These are phyloP conservation scores for Priceomyces carsonii DNA, from an alignment of 805 yeast species.

Conservation along the genomic window DNA sequence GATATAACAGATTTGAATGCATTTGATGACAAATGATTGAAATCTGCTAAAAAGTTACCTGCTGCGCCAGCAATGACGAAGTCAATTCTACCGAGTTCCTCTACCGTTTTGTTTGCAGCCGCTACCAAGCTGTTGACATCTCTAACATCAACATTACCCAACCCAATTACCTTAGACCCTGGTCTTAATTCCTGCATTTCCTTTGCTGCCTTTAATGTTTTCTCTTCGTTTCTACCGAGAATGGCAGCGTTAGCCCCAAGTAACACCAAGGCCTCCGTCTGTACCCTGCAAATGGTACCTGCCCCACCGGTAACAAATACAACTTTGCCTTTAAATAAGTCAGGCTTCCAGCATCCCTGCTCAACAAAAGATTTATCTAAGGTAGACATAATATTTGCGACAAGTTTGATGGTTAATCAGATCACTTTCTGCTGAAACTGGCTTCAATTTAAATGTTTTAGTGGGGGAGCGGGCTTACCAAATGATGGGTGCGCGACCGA, in stretches of 20 bases:
- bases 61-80: slow-evolving; percentile 95
- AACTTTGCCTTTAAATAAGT: slow-evolving; percentile 78
- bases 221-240: slow-evolving; percentile 71
- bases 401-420: no score
- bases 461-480: no score
- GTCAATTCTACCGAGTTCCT: slow-evolving; percentile 75
- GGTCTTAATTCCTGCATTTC: slow-evolving; percentile 60
- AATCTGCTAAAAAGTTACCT: slow-evolving; percentile 84
- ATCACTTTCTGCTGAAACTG: no score
- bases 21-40: slow-evolving; percentile 74
- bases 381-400: slow-evolving; percentile 20
- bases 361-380: slow-evolving; percentile 34
- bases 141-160: slow-evolving; percentile 79
- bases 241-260: slow-evolving; percentile 89
- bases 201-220: slow-evolving; percentile 65
- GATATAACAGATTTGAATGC: slow-evolving; percentile 88
- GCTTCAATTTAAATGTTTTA: no score
- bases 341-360: slow-evolving; percentile 49
- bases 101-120: slow-evolving; percentile 69
- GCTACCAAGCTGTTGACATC: slow-evolving; percentile 54
- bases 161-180: slow-evolving; percentile 68
- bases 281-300: slow-evolving; percentile 92
- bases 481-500: no score
- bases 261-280: slow-evolving; percentile 77
- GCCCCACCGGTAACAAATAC: slow-evolving; percentile 95